Conservation (phyloP, 352 stramenopile genomes). For the Phytopythium delawarense region DNA sequence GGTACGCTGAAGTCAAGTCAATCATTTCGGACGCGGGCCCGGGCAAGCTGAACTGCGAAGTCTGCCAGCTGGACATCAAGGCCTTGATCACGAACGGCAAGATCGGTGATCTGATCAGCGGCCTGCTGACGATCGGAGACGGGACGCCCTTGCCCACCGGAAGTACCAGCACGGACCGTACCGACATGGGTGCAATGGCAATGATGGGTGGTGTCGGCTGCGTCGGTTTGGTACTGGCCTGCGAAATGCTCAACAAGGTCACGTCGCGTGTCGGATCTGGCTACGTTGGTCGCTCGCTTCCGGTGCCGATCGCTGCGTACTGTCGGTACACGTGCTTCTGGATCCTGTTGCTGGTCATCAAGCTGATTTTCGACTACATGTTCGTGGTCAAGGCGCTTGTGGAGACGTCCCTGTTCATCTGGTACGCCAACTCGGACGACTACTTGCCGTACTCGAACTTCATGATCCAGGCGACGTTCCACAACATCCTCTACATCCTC, state of each 20-base stretch:
- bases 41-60: constrained; percentile 69
- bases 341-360: constrained; percentile 67
- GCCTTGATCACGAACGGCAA: constrained; percentile 64
- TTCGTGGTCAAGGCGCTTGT: constrained; percentile 85
- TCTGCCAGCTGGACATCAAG: constrained; percentile 66
- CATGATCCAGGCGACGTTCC: constrained; percentile 74
- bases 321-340: constrained; percentile 85
- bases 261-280: constrained; percentile 62
- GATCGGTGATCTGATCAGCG: constrained; percentile 46
- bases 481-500: constrained; percentile 84
- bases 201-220: constrained; percentile 51
- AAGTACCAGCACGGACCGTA: constrained; percentile 28
- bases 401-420: constrained; percentile 84
- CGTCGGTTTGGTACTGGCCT: constrained; percentile 47
- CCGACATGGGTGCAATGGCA: constrained; percentile 53
- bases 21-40: constrained; percentile 50
- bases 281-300: constrained; percentile 73
- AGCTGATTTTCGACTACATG: constrained; percentile 84
- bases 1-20: constrained; percentile 34
- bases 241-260: constrained; percentile 72
- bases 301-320: constrained; percentile 61
- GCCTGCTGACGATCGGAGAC: constrained; percentile 41
- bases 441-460: constrained; percentile 83
- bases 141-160: constrained; percentile 19
- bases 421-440: constrained; percentile 63